Conservation (phyloP, 148 eudicot genomes). For the Rhododendron ferrugineum region DNA sequence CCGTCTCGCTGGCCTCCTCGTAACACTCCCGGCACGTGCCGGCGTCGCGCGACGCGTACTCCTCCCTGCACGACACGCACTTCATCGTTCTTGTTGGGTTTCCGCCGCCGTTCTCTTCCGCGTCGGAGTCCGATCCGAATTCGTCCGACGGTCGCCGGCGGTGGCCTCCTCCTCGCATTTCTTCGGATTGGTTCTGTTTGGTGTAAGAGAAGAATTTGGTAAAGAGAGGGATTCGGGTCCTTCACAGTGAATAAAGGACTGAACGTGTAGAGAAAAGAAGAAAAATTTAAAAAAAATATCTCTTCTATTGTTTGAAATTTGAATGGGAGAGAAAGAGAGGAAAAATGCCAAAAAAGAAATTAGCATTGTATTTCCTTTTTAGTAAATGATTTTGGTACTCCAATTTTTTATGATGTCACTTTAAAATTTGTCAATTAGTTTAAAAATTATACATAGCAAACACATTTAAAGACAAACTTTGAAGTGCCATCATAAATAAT, state of each 20-base stretch:
- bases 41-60: constrained; percentile 39
- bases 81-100: constrained; percentile 12
- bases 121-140: background rate
- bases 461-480: no score
- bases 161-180: background rate
- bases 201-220: background rate
- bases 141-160: background rate
- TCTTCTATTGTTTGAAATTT: no score
- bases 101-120: background rate
- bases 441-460: no score
- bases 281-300: no score
- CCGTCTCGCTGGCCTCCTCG: constrained; percentile 86
- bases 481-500: no score
- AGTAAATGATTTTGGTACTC: no score
- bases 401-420: no score
- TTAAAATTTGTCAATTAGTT: no score
- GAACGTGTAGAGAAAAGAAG: no score
- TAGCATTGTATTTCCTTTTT: no score
- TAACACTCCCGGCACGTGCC: constrained; percentile 92
- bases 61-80: constrained; percentile 71
- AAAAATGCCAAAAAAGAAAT: no score
- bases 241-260: background rate
- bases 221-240: background rate
- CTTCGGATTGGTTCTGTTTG: background rate
- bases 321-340: no score